Evolutionary conservation across 192 early-diverging fungal genomes (phyloP), one percentile per base, ranked within the genome.

Genomic region (Linnemannia hyalina): DNA sequence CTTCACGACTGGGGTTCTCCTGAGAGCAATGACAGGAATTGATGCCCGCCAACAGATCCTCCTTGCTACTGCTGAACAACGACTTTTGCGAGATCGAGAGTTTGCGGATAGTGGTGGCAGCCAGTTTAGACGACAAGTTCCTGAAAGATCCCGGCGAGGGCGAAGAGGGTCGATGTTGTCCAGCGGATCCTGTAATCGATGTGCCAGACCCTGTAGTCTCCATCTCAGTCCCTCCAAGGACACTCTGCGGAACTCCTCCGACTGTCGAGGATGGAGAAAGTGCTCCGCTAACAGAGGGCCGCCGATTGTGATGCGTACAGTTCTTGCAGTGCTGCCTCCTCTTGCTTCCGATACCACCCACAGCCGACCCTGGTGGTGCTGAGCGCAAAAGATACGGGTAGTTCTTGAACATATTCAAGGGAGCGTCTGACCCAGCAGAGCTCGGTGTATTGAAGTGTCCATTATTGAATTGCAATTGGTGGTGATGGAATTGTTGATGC

Each of bases 41-140:
- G 2, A 26, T 40, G 44, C 29, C 70, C 4, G 15, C 8, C 18
- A 60, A 15, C 6, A 85, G 44, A 42, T 85, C 82, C 29, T 84
- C 77, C 32, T 46, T 84, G 57, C 78, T 85, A 13, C 9, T 63
- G 32, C 73, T 71, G 41, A 85, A 80, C 35, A 85, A 44, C 26
- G 82, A 76, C 22, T 70, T 74, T 76, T 85, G 82, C 18, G 73
- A 71, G 29, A 47, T 26, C 4, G 77, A 80, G n/a, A 85, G 42
- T 52, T 85, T 85, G 54, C 68, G 74, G 32, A 85, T 60, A 6
- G 82, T 80, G 46, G 5, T 85, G 13, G 69, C 78, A 5, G 82
- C 78, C 32, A 85, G 44, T 36, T 76, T 85, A 18, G 82, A 79
- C 4, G 82, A 85, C 8, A 85, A 15, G 6, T 20, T 74, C 32